Conservation (phyloP, 495 filamentous ascomycete species). For the Penicillium salamii region DNA sequence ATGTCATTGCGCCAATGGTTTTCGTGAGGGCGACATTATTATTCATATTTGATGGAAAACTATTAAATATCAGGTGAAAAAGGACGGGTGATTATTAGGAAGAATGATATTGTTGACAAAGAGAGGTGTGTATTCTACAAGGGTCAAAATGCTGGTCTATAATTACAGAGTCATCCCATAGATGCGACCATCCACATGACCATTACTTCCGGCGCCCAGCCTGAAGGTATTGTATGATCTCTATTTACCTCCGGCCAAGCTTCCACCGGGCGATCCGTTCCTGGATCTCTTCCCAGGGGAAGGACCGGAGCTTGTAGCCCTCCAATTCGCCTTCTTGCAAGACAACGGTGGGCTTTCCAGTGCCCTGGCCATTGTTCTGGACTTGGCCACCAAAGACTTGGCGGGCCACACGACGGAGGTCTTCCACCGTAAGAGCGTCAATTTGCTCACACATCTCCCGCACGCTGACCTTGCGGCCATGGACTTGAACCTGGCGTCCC, state of each 20-base stretch:
- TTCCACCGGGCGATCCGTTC: slow-evolving; percentile 80
- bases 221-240: background rate
- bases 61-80: too few species aligned
- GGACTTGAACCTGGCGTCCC: slow-evolving; percentile 91
- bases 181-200: slow-evolving; percentile 8
- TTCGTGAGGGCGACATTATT: background rate
- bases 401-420: slow-evolving; percentile 81
- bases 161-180: slow-evolving; percentile 19
- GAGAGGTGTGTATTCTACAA: slow-evolving; percentile 23
- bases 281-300: slow-evolving; percentile 89
- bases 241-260: slow-evolving; percentile 62
- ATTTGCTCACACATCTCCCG: slow-evolving; percentile 91
- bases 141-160: slow-evolving; percentile 20
- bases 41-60: background rate
- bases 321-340: slow-evolving; percentile 69
- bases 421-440: slow-evolving; percentile 72
- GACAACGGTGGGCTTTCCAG: slow-evolving; percentile 90
- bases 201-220: slow-evolving; percentile 1
- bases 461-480: slow-evolving; percentile 85
- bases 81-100: too few species aligned
- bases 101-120: too few species aligned
- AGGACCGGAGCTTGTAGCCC: slow-evolving; percentile 42
- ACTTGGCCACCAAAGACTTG: slow-evolving; percentile 75
- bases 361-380: slow-evolving; percentile 72
- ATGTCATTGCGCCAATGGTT: slow-evolving; percentile 12